These are phyloP conservation scores for Sutorius eximius DNA, from an alignment of 1,284 basidiomycete species.

Conservation along the genomic window DNA sequence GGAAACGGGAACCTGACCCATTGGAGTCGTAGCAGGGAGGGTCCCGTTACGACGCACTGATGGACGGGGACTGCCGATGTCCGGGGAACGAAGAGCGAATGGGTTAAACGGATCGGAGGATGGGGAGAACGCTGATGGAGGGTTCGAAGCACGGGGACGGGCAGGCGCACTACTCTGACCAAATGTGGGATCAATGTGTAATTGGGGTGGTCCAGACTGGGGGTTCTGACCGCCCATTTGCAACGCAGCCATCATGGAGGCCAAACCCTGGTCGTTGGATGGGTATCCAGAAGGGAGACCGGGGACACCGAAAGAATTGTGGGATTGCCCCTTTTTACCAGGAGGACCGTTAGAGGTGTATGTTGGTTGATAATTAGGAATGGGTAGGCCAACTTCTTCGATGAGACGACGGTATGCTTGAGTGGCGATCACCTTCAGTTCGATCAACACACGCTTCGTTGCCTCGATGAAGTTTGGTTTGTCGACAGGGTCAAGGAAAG, in stretches of 20 bases:
- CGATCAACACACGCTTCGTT: conserved; percentile 84
- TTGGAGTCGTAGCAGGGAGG: conserved; percentile 33
- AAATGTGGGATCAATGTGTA: conserved; percentile 68
- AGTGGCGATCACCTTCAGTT: conserved; percentile 84
- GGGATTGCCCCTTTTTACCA: conserved; percentile 65
- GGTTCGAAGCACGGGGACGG: conserved; percentile 52
- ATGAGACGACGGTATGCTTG: conserved; percentile 93
- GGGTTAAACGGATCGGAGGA: conserved; percentile 73
- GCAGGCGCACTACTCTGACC: conserved; percentile 36
- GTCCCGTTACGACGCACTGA: conserved; percentile 52
- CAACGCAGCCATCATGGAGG: conserved; percentile 85
- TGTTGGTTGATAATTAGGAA: conserved; percentile 80
- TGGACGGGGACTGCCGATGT: conserved; percentile 51
- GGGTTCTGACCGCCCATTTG: conserved; percentile 85
- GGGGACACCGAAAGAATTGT: conserved; percentile 62
- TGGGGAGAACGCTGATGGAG: conserved; percentile 59
- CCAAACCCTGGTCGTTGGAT: conserved; percentile 75
- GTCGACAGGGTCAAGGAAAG: conserved; percentile 73
- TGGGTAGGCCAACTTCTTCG: conserved; percentile 90
- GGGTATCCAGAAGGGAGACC: conserved; percentile 77
- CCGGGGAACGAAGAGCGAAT: conserved; percentile 65
- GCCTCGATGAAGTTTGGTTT: conserved; percentile 77
- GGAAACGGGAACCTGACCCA: conserved; percentile 42
- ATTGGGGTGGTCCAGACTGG: conserved; percentile 71
- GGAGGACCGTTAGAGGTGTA: conserved; percentile 66